Percentiles rank a stretch among this genome's conserved stretches.
phyloP scores from a whole-genome alignment of 2,329 filamentous ascomycete genomes.

The Colletotrichum trifolii region DNA sequence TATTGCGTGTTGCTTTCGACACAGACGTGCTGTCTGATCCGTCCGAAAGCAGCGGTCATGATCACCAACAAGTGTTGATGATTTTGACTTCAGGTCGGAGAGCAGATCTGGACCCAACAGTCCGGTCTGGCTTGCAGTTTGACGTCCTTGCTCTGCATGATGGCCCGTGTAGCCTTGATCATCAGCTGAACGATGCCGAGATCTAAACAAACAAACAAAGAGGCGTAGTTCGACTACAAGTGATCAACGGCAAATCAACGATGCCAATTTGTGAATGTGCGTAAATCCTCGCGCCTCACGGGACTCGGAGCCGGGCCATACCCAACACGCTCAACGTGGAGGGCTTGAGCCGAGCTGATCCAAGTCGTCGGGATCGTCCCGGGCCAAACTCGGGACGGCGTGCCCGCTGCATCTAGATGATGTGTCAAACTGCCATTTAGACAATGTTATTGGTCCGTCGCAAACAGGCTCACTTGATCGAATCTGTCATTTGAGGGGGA shows the following conservation, averaged over 20 bases:
- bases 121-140: slow-evolving; percentile 11
- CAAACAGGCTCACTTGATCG: neutral
- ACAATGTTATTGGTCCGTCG: neutral
- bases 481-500: neutral
- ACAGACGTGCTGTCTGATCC: neutral
- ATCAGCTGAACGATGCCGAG: slow-evolving; percentile 1
- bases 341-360: neutral
- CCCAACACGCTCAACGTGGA: neutral
- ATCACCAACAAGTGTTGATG: neutral
- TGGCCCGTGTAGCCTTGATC: neutral
- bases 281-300: neutral
- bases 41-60: neutral
- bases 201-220: slow-evolving; percentile 17
- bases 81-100: slow-evolving; percentile 19
- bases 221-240: neutral
- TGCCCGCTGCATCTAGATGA: neutral
- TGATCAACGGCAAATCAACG: neutral
- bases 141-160: slow-evolving; percentile 16
- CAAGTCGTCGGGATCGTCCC: neutral
- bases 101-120: slow-evolving; percentile 20
- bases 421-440: neutral
- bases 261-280: slow-evolving; percentile 5
- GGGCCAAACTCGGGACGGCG: neutral
- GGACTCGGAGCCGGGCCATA: too few species aligned
- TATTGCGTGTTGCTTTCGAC: slow-evolving; percentile 9